Base-by-base conservation (phyloP, 495 filamentous ascomycete genomes). In the Penicillium cataractarum region DNA sequence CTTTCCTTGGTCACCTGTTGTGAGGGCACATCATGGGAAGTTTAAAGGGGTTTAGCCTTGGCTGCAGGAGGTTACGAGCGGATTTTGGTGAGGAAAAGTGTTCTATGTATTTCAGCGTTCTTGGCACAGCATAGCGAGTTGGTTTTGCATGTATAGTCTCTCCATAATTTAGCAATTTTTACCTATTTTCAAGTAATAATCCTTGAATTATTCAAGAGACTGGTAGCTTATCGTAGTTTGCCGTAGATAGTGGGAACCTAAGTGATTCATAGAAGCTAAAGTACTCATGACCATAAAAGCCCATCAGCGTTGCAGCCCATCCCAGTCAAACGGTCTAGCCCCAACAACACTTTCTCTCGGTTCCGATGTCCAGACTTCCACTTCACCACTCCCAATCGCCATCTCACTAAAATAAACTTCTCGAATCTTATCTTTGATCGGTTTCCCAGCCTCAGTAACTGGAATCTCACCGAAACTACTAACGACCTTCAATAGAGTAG, bases 1-100 rank as follows among this genome's bases (percentile, higher is more conserved):
- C 80, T 95, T 97, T 82, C 92, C 92, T 19, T 96, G 92, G 92
- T 71, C 71, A 3, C 62, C 61, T n/a, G 62, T 49, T 42, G 53
- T 50, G 24, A 59, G 52, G 33, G 48, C 32, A 21, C 66, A 69
- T 40, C 63, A 58, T 37, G 42, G 40, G 3, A 67, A 67, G 32
- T 37, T 58, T 10, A 71, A 68, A 19, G 51, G 62, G 19, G 55
- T 69, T 1, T 69, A 58, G 63, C 10, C 1, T 50, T 27, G 46
- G 13, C 24, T 10, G 40, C 2, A 17, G 13, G 6, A 6, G 3
- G 1, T 26, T 4, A 1, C 6, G n/a, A 10, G n/a, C 19, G 4
- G 4, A 5, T n/a, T 2, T 15, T 10, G 19, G 7, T 29, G 24
- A 24, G 12, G 42, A 46, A 46, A 46, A 46, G 42, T 24, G 42